Conservation (phyloP, 495 filamentous ascomycete species). For the Amorphotheca resinae region DNA sequence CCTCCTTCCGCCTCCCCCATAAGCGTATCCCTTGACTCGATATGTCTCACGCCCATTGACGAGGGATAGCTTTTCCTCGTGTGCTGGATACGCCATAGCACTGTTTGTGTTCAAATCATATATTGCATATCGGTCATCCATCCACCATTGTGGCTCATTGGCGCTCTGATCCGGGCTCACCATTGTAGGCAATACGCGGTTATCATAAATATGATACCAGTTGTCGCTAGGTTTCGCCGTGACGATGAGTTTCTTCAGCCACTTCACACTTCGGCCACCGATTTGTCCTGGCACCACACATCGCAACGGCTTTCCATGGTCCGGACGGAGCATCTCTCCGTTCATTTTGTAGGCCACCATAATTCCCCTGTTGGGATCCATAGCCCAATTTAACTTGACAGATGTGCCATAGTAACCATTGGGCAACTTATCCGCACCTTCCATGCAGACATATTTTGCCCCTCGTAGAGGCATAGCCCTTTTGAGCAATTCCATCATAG, state of each 20-base stretch:
- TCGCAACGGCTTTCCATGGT: constrained; percentile 79
- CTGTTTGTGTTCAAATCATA: constrained; percentile 90
- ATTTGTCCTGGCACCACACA: constrained; percentile 89
- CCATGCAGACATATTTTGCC: constrained; percentile 84
- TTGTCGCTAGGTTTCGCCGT: constrained; percentile 75
- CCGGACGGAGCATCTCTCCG: constrained; percentile 68
- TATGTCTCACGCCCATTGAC: constrained; percentile 40
- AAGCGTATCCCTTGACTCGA: constrained; percentile 70
- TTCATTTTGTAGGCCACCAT: constrained; percentile 94
- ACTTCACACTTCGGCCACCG: constrained; percentile 89
- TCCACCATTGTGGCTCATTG: constrained; percentile 68
- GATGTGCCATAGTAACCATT: constrained; percentile 90
- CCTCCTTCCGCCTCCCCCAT: constrained; percentile 77
- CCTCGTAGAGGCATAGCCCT: constrained; percentile 54
- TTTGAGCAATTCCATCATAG: constrained; percentile 59
- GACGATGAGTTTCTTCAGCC: constrained; percentile 75
- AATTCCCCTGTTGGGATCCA: constrained; percentile 75
- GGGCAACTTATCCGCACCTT: constrained; percentile 80
- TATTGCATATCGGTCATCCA: constrained; percentile 86
- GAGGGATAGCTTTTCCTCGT: constrained; percentile 59
- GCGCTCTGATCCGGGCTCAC: constrained; percentile 73
- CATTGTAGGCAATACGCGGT: constrained; percentile 82
- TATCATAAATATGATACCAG: constrained; percentile 96
- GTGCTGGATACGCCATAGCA: constrained; percentile 67
- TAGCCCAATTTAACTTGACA: constrained; percentile 76